Evolutionary conservation across 306 rosid genomes (phyloP).

Genomic region (Inga laurina): DNA sequence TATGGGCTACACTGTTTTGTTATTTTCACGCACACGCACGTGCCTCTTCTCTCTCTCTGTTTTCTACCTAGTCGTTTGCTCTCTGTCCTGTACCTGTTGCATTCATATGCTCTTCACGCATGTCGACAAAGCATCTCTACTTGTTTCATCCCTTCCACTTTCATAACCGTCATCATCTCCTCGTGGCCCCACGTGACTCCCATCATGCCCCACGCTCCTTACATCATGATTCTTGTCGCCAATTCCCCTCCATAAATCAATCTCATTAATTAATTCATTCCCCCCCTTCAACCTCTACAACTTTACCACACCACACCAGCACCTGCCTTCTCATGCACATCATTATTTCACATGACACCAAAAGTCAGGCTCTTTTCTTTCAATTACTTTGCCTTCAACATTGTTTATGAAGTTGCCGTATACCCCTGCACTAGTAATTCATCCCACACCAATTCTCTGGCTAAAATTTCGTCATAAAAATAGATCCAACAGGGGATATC

Average conservation of each 20-base stretch:
- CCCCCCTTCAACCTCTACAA: neutral
- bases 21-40: slow-evolving; percentile 27
- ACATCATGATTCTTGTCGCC: neutral
- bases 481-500: neutral
- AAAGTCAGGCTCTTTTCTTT: neutral
- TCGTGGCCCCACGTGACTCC: neutral
- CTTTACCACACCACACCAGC: too few species aligned
- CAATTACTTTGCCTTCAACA: neutral
- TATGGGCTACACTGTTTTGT: slow-evolving; percentile 17
- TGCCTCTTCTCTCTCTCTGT: neutral
- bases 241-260: too few species aligned
- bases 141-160: neutral
- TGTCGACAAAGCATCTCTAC: neutral
- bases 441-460: neutral
- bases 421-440: neutral
- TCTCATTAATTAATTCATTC: neutral
- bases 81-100: neutral
- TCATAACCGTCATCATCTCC: neutral
- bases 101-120: neutral
- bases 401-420: neutral
- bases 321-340: too few species aligned
- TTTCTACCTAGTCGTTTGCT: neutral
- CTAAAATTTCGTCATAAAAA: neutral
- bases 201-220: neutral
- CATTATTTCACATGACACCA: neutral